A percentile compares a stretch with the other conserved stretches of the same genome.
These are phyloP conservation scores for Penicillium glabrum DNA, from an alignment of 2,329 filamentous ascomycete species.

Conservation along the genomic window DNA sequence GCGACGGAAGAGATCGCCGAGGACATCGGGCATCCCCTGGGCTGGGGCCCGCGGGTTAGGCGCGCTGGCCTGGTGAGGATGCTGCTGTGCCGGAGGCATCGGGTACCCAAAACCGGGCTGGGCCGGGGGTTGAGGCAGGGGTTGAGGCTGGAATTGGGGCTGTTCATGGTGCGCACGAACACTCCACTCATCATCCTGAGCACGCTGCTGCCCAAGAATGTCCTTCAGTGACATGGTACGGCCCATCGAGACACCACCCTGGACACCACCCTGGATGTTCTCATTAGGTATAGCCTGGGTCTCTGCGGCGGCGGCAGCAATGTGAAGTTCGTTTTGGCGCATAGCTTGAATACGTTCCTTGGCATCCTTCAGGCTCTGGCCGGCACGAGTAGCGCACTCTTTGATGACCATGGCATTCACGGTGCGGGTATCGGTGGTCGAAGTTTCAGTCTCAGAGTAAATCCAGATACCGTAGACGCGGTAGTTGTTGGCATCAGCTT, in stretches of 20 bases:
- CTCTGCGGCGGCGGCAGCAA: conserved; percentile 29
- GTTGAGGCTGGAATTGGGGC: conserved; percentile 12
- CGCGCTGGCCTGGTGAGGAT: neutral
- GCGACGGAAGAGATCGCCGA: conserved; percentile 44
- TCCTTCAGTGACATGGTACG: conserved; percentile 54
- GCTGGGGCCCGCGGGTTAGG: conserved; percentile 11
- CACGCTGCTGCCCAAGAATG: conserved; percentile 56
- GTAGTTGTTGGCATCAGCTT: conserved; percentile 16
- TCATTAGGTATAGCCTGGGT: conserved; percentile 33
- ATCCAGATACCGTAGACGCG: conserved; percentile 64
- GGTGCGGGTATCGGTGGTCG: conserved; percentile 53
- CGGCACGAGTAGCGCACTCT: conserved; percentile 55
- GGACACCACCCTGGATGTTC: conserved; percentile 26
- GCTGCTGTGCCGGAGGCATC: neutral
- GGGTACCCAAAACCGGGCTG: neutral
- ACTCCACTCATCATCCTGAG: conserved; percentile 53
- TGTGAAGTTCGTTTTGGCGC: conserved; percentile 33
- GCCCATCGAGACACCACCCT: conserved; percentile 50
- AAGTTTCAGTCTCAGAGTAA: conserved; percentile 60
- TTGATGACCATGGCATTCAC: conserved; percentile 56
- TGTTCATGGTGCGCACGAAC: conserved; percentile 45
- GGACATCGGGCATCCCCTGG: conserved; percentile 33
- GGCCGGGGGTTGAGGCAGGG: neutral
- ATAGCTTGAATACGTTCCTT: conserved; percentile 39
- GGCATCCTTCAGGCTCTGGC: conserved; percentile 48